These are phyloP conservation scores for Cotoneaster glaucophyllus DNA, from an alignment of 306 rosid species.

Conservation along the genomic window DNA sequence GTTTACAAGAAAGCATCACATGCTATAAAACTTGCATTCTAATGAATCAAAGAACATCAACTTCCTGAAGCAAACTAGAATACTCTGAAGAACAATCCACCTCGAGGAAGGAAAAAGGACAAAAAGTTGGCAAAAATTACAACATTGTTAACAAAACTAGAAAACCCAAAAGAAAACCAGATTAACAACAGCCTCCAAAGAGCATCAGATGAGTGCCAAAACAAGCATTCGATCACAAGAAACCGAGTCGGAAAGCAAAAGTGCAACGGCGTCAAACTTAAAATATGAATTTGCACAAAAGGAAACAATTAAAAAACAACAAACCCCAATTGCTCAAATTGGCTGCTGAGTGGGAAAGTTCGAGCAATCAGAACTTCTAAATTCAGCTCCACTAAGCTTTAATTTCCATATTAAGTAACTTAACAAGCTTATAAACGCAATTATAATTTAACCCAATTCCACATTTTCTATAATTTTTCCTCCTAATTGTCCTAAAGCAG, in stretches of 20 bases:
- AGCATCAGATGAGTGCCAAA: neutral
- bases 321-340: neutral
- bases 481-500: constrained; percentile 12
- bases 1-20: constrained; percentile 74
- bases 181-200: neutral
- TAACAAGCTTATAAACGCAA: neutral
- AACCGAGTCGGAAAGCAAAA: constrained; percentile 16
- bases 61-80: constrained; percentile 48
- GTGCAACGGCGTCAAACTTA: neutral
- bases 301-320: neutral
- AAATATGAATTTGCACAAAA: neutral
- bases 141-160: neutral
- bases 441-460: constrained; percentile 24
- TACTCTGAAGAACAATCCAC: constrained; percentile 25
- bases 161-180: neutral
- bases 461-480: constrained; percentile 12
- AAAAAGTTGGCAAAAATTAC: constrained; percentile 1
- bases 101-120: constrained; percentile 19
- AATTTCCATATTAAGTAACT: neutral
- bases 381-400: constrained; percentile 1
- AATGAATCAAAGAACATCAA: constrained; percentile 42
- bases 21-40: constrained; percentile 28
- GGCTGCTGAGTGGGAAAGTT: neutral
- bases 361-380: neutral
- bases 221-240: neutral